Conservation (phyloP, 306 rosid genomes). For the Trichosanthes cucumerina region DNA sequence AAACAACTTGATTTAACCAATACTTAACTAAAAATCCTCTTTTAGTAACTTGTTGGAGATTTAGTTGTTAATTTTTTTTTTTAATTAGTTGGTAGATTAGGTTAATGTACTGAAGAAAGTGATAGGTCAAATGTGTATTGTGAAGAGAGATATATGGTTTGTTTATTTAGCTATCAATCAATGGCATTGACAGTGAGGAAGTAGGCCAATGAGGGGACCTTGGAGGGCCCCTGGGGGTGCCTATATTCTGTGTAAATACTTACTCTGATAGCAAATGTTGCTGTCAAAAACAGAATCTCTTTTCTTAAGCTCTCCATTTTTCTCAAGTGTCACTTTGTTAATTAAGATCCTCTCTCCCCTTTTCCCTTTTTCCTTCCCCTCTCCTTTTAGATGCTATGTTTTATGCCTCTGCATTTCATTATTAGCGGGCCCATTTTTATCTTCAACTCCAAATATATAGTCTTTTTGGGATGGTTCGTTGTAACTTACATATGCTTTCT, state of each 20-base stretch:
- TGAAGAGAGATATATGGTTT: not conserved
- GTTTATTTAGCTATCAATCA: not conserved
- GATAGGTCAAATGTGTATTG: not conserved
- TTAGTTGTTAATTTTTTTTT: not conserved
- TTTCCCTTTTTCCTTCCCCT: slow-evolving; percentile 11
- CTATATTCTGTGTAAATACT: not conserved
- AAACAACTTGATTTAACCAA: too few relatives aligned
- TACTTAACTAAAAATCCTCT: too few relatives aligned
- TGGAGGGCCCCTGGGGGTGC: not conserved
- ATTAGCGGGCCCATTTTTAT: not conserved
- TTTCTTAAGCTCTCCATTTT: not conserved
- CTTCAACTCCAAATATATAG: not conserved
- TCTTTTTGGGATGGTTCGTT: too few relatives aligned
- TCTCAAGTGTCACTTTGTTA: not conserved
- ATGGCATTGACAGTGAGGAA: not conserved
- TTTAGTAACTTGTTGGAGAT: not conserved
- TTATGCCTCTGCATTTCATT: not conserved
- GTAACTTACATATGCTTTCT: too few relatives aligned
- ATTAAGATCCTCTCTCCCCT: not conserved
- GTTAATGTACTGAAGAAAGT: not conserved
- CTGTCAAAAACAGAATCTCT: not conserved
- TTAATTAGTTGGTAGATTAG: not conserved
- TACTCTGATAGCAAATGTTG: not conserved
- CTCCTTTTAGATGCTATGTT: not conserved
- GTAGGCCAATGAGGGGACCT: not conserved